Evolutionary conservation across 2,329 filamentous ascomycete species (phyloP), one percentile per base, ranked within the genome.

Genomic region (Akanthomyces lecanii): DNA sequence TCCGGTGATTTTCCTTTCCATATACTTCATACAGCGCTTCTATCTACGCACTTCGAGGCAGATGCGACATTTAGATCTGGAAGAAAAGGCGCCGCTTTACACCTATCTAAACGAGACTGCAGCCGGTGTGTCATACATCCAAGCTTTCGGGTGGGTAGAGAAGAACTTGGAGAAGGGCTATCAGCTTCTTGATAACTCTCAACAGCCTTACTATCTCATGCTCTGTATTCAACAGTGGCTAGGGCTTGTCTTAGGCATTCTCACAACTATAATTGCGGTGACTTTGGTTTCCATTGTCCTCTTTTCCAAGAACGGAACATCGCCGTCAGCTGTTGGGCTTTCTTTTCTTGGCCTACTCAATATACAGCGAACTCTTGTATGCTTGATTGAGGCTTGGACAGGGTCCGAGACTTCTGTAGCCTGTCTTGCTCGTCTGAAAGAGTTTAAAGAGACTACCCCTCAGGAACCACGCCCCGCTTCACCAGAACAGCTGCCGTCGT

Each of bases 171-270:
- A 67, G 8, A 66, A 67, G 4, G 66, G 67, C 36, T 45, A 44
- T 40, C 54, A 42, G 42, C 65, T 65, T 53, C 73, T 84, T 7
- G 80, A 67, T 56, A 57, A 53, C 1, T 73, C 71, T 0, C 72
- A 74, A 38, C 64, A 68, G 23, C 71, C 71, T 1, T 71, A 67
- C 16, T 74, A 84, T 64, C 70, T 82, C 5, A 73, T 82, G 14
- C 78, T 74, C 60, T 76, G 77, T 25, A 77, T 83, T 16, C 81
- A 84, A 64, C 72, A 78, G 28, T 84, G 81, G 80, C 71, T 83
- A 1, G 77, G 73, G 0, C 67, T 83, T 1, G 78, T 80, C 0
- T 67, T 84, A 10, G 79, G 83, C 63, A 67, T 84, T 2, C 50
- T 69, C 3, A 77, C 81, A 0, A 77, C 80, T 0, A 75, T 67